These are phyloP conservation scores for Limnanthes douglasii DNA, from an alignment of 345 rosid genomes.

Conservation along the genomic window DNA sequence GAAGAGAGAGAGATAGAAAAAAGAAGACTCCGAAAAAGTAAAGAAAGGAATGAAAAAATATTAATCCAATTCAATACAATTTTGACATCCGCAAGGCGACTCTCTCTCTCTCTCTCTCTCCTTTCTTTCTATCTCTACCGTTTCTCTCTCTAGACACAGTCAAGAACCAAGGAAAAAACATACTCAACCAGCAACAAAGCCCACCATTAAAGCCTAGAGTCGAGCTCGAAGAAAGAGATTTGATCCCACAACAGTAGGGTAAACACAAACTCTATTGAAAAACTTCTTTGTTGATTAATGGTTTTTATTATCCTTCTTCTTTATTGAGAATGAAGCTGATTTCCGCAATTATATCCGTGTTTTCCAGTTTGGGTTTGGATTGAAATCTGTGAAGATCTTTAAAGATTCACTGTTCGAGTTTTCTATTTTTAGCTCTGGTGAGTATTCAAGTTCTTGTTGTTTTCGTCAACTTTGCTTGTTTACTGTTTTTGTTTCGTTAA, in stretches of 20 bases:
- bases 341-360: no score
- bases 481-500: no score
- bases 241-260: conserved; percentile 1
- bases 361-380: no score
- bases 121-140: conserved; percentile 14
- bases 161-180: conserved; percentile 34
- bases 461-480: no score
- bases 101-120: conserved; percentile 15
- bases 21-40: conserved; percentile 9
- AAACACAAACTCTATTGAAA: conserved; percentile 10
- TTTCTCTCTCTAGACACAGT: conserved; percentile 43
- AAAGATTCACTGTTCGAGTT: no score
- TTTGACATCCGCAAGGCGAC: conserved; percentile 98
- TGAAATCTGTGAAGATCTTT: no score
- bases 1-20: conserved; percentile 15
- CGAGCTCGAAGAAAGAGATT: no score
- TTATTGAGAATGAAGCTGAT: conserved; percentile 5
- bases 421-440: no score
- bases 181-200: conserved; percentile 16
- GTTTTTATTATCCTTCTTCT: conserved; percentile 6
- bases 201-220: no score
- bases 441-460: no score
- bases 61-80: conserved; percentile 57
- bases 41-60: conserved; percentile 28
- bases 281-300: conserved; percentile 7